Conservation (phyloP, 805 yeast genomes). For the Candida sakaeoensis region DNA sequence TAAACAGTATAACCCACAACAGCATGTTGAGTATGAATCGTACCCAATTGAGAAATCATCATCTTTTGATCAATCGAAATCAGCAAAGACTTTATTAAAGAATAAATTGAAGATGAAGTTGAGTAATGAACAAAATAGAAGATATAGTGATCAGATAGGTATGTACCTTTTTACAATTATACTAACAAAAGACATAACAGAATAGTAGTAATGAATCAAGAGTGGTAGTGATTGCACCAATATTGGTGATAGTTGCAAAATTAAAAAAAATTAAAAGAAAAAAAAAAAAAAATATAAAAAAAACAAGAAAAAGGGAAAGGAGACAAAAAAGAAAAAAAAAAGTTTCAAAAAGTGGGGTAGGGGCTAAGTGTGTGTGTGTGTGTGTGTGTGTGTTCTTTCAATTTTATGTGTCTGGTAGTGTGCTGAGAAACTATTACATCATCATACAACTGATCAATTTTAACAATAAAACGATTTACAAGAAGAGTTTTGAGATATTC, state of each 20-base stretch:
- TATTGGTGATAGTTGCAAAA: neutral
- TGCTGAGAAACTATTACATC: no score
- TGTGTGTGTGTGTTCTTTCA: no score
- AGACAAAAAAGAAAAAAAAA: neutral
- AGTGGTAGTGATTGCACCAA: neutral
- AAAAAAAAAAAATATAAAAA: conserved; percentile 1
- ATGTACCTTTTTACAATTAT: conserved; percentile 7
- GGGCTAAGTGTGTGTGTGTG: no score
- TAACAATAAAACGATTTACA: no score
- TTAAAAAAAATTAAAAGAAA: no score
- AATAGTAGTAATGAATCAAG: neutral
- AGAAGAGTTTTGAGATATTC: no score
- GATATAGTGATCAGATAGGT: conserved; percentile 11
- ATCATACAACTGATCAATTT: no score
- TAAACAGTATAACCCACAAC: neutral
- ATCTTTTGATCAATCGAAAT: conserved; percentile 37
- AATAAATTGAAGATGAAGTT: conserved; percentile 15
- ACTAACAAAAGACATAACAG: neutral
- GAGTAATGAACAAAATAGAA: conserved; percentile 5
- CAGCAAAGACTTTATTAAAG: conserved; percentile 21
- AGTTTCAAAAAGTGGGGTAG: neutral
- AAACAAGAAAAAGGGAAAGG: neutral
- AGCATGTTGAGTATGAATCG: neutral
- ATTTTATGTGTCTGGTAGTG: no score
- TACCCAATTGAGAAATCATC: conserved; percentile 10